These are phyloP conservation scores for Ephemerocybe angulata DNA, from an alignment of 768 basidiomycete genomes.

Conservation along the genomic window DNA sequence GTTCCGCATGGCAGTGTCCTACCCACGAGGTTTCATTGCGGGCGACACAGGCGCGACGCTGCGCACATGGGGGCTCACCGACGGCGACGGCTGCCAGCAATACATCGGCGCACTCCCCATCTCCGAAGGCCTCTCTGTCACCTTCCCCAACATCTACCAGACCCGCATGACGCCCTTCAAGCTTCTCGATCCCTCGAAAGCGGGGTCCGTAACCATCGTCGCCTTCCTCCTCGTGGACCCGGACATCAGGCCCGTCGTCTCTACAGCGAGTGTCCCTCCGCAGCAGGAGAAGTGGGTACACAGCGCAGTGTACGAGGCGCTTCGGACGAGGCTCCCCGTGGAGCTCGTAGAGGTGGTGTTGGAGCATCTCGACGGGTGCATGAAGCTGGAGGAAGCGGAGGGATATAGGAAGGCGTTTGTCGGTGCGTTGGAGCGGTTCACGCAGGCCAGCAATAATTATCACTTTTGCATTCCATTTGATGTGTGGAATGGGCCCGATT, in stretches of 20 bases:
- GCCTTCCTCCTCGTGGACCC: slow-evolving; percentile 50
- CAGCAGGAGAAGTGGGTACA: slow-evolving; percentile 48
- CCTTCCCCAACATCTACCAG: slow-evolving; percentile 59
- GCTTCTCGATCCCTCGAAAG: slow-evolving; percentile 36
- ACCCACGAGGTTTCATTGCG: slow-evolving; percentile 39
- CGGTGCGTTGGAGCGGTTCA: slow-evolving; percentile 33
- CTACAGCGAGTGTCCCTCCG: slow-evolving; percentile 43
- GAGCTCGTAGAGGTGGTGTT: slow-evolving; percentile 44
- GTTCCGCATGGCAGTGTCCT: slow-evolving; percentile 52
- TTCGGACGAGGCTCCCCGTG: slow-evolving; percentile 35
- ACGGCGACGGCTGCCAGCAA: slow-evolving; percentile 48
- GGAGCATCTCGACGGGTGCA: slow-evolving; percentile 34
- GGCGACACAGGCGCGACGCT: slow-evolving; percentile 45
- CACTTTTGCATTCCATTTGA: slow-evolving; percentile 53
- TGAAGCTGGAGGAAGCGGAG: slow-evolving; percentile 36
- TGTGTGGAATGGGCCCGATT: slow-evolving; percentile 37
- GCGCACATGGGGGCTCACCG: slow-evolving; percentile 47
- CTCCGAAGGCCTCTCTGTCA: slow-evolving; percentile 34
- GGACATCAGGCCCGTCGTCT: slow-evolving; percentile 35
- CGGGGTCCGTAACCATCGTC: slow-evolving; percentile 42
- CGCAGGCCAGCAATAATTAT: slow-evolving; percentile 36
- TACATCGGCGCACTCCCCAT: slow-evolving; percentile 39
- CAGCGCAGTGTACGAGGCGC: slow-evolving; percentile 31
- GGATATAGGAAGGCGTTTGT: slow-evolving; percentile 28
- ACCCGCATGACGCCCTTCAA: slow-evolving; percentile 36